phyloP scores from a whole-genome alignment of 2,329 filamentous ascomycete genomes.

The Ophiostoma sp. region DNA sequence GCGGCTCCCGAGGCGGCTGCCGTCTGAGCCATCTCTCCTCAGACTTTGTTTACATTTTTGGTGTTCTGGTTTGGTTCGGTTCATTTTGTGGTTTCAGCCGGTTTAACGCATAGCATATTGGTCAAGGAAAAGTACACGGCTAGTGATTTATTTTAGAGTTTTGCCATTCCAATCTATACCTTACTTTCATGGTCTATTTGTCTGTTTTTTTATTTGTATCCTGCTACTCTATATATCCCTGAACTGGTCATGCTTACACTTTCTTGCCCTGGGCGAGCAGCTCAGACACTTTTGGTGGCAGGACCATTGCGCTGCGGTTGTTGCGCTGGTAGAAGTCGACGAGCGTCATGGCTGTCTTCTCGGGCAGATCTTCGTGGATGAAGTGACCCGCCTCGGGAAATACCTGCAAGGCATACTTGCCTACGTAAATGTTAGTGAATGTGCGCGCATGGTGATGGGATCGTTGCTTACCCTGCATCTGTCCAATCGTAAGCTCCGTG shows the following conservation, averaged over 20 bases:
- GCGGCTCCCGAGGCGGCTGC: not conserved
- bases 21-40: not conserved
- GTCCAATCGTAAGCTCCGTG: slow-evolving; percentile 87
- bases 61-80: not conserved
- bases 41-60: not conserved
- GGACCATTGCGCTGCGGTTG: slow-evolving; percentile 73
- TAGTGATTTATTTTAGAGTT: not conserved
- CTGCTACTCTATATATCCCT: not conserved
- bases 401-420: slow-evolving; percentile 93
- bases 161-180: not conserved
- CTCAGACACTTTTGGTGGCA: slow-evolving; percentile 88
- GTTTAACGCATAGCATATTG: not conserved
- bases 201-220: not conserved
- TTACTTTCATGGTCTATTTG: not conserved
- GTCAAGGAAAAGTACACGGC: slow-evolving; percentile 4
- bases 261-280: slow-evolving; percentile 58
- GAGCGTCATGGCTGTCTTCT: slow-evolving; percentile 77
- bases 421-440: no score
- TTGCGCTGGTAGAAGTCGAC: slow-evolving; percentile 91
- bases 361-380: slow-evolving; percentile 88
- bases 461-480: slow-evolving; percentile 66
- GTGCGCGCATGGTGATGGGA: no score
- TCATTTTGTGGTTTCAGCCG: not conserved
- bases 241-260: slow-evolving; percentile 36
- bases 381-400: slow-evolving; percentile 95